phyloP scores from a whole-genome alignment of 73 alveolate genomes.

The Blepharisma japonicum region DNA sequence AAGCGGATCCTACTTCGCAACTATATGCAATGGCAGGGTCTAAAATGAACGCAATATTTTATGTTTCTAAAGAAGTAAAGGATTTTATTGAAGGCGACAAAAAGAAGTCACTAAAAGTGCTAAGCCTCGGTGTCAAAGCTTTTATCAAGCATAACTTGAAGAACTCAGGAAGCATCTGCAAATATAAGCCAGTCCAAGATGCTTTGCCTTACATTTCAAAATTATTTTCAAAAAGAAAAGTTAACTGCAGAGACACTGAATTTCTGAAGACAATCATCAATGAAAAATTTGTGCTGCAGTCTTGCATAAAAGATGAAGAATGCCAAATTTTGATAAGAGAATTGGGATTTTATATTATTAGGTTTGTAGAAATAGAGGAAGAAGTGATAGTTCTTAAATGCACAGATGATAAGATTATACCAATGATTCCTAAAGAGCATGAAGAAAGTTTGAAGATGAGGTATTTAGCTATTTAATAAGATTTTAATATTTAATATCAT shows the following conservation, averaged over 20 bases:
- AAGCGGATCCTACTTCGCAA: constrained; percentile 58
- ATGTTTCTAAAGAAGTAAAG: constrained; percentile 57
- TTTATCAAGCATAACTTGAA: constrained; percentile 61
- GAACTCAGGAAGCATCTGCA: constrained; percentile 58
- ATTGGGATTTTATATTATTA: constrained; percentile 47
- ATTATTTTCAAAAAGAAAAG: constrained; percentile 56
- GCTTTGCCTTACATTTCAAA: constrained; percentile 70
- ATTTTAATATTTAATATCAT: too few species aligned
- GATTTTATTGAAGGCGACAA: constrained; percentile 58
- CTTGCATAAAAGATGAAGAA: too few species aligned
- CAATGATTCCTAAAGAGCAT: constrained; percentile 34
- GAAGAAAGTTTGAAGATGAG: neutral
- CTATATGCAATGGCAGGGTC: constrained; percentile 55
- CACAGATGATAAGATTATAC: constrained; percentile 37
- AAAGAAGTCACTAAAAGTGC: constrained; percentile 36
- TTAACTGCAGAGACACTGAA: too few species aligned
- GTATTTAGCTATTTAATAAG: neutral
- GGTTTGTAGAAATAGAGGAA: constrained; percentile 61
- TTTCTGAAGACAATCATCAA: too few species aligned
- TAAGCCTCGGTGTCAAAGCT: constrained; percentile 71
- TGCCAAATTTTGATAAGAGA: too few species aligned
- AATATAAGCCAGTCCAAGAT: constrained; percentile 69
- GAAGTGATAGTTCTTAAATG: constrained; percentile 64
- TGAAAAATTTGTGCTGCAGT: too few species aligned
- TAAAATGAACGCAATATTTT: constrained; percentile 59